phyloP scores from a whole-genome alignment of 768 basidiomycete species.

The Amanita phalloides region DNA sequence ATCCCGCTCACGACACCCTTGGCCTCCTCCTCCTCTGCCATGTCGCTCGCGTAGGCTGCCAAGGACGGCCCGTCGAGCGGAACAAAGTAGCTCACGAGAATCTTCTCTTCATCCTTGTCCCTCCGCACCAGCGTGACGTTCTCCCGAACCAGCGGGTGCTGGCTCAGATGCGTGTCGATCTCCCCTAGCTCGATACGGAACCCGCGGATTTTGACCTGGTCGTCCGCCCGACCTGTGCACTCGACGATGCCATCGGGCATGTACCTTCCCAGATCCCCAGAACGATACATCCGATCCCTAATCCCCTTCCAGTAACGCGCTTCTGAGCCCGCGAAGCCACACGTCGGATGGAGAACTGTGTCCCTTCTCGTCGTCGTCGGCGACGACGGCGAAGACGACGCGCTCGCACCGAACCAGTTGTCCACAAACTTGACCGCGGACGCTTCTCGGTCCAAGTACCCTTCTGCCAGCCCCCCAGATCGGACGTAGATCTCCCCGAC shows the following conservation, averaged over 20 bases:
- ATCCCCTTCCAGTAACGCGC: constrained; percentile 88
- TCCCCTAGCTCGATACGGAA: constrained; percentile 98
- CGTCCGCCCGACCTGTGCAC: constrained; percentile 94
- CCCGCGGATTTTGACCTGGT: constrained; percentile 98
- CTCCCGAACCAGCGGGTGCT: constrained; percentile 90
- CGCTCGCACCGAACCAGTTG: constrained; percentile 72
- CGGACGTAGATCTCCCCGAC: constrained; percentile 98
- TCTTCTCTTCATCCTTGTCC: constrained; percentile 99
- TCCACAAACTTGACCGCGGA: constrained; percentile 85
- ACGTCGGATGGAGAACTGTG: constrained; percentile 53
- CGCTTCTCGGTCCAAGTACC: constrained; percentile 78
- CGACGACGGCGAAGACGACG: constrained; percentile 10
- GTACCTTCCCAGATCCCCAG: constrained; percentile 94
- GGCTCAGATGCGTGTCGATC: constrained; percentile 91
- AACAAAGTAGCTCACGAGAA: constrained; percentile 94
- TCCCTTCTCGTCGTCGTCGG: constrained; percentile 38
- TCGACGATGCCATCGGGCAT: constrained; percentile 88
- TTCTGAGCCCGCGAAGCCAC: constrained; percentile 55
- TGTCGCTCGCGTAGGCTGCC: constrained; percentile 62
- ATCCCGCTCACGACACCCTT: constrained; percentile 67
- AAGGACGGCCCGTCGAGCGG: constrained; percentile 64
- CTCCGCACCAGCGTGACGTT: constrained; percentile 94
- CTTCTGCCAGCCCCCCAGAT: constrained; percentile 91
- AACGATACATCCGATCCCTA: constrained; percentile 94
- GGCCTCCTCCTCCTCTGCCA: constrained; percentile 35